These are phyloP conservation scores for Populus hybrid DNA, from an alignment of 441 rosid genomes.

Conservation along the genomic window DNA sequence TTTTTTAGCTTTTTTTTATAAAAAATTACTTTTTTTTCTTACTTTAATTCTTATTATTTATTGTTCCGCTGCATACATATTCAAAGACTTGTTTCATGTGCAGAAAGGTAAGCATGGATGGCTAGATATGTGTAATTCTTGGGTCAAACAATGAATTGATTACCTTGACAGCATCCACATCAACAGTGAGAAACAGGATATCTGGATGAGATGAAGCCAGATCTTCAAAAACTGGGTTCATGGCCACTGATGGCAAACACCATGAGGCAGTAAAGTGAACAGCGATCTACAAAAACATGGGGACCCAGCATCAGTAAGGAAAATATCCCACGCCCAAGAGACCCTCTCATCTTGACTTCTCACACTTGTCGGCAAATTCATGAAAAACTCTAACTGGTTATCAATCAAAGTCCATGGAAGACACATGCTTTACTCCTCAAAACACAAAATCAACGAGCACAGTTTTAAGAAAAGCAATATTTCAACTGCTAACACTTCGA, in stretches of 20 bases:
- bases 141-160: background rate
- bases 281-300: constrained; percentile 47
- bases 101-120: background rate
- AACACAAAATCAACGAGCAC: background rate
- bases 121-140: background rate
- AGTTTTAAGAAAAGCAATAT: background rate
- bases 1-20: no score
- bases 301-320: background rate
- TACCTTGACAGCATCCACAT: constrained; percentile 93
- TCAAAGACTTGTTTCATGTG: background rate
- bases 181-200: constrained; percentile 71
- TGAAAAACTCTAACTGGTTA: background rate
- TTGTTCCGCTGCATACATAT: no score
- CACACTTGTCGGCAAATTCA: background rate
- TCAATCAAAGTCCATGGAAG: background rate
- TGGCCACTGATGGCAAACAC: constrained; percentile 91
- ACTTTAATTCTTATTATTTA: no score
- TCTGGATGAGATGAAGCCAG: constrained; percentile 59
- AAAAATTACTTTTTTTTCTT: no score
- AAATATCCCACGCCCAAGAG: no score
- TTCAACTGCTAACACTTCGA: background rate
- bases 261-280: constrained; percentile 87
- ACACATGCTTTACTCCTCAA: background rate
- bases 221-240: constrained; percentile 77
- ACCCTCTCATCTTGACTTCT: background rate